Evolutionary conservation across 495 filamentous ascomycete species (phyloP).

Genomic region (Ascodesmis nigricans): DNA sequence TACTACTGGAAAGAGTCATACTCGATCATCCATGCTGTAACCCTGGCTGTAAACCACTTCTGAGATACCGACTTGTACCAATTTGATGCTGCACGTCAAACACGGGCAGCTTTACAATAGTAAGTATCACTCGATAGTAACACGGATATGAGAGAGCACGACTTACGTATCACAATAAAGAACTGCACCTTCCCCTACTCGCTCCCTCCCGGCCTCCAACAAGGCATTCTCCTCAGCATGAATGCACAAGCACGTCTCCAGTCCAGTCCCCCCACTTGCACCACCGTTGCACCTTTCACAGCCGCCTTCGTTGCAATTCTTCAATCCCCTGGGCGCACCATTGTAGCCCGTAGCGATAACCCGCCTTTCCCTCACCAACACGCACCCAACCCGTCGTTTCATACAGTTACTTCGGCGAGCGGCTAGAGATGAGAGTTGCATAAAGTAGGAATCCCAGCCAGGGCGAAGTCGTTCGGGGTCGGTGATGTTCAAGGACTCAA

Average conservation of each 20-base stretch:
- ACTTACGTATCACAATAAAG: slow-evolving; percentile 77
- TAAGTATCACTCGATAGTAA: slow-evolving; percentile 1
- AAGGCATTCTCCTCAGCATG: slow-evolving; percentile 96
- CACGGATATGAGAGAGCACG: not conserved
- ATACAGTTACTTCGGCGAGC: slow-evolving; percentile 90
- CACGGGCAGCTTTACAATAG: slow-evolving; percentile 47
- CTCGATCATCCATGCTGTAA: slow-evolving; percentile 72
- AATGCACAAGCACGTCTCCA: slow-evolving; percentile 77
- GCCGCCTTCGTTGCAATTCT: slow-evolving; percentile 83
- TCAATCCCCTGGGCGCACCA: slow-evolving; percentile 66
- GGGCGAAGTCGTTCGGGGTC: slow-evolving; percentile 64
- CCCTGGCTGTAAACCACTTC: slow-evolving; percentile 88
- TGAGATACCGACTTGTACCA: slow-evolving; percentile 78
- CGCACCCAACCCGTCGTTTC: slow-evolving; percentile 88
- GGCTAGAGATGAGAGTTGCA: slow-evolving; percentile 79
- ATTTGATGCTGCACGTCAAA: slow-evolving; percentile 96
- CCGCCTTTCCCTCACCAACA: slow-evolving; percentile 67
- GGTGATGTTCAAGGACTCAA: slow-evolving; percentile 48
- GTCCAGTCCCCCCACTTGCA: slow-evolving; percentile 41
- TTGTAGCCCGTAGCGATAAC: slow-evolving; percentile 98
- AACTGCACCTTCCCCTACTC: slow-evolving; percentile 54
- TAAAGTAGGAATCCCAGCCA: slow-evolving; percentile 97
- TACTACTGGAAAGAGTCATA: slow-evolving; percentile 9
- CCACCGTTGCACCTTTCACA: slow-evolving; percentile 71
- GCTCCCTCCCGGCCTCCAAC: slow-evolving; percentile 77